Conservation (phyloP, 2,329 filamentous ascomycete genomes). For the Ustilaginoidea virens region DNA sequence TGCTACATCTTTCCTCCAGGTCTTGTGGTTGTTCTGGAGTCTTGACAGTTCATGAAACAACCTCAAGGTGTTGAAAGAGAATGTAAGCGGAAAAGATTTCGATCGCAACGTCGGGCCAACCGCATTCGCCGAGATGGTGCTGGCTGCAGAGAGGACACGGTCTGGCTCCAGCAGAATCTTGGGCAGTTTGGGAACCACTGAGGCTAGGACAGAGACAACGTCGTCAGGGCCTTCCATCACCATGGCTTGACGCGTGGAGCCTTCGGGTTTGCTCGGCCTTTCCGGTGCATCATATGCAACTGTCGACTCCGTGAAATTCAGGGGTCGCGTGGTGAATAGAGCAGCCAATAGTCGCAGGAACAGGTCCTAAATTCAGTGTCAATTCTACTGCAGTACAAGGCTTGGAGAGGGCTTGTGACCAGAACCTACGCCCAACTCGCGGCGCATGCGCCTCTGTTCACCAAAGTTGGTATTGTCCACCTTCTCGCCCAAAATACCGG, state of each 20-base stretch:
- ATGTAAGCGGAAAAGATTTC: constrained; percentile 73
- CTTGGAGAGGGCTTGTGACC: no score
- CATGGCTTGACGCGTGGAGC: constrained; percentile 16
- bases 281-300: constrained; percentile 19
- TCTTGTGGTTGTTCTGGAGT: constrained; percentile 66
- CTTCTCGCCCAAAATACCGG: constrained; percentile 80
- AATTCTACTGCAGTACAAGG: no score
- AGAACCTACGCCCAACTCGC: constrained; percentile 63
- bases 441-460: constrained; percentile 81
- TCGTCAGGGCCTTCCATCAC: constrained; percentile 42
- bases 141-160: constrained; percentile 61
- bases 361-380: constrained; percentile 49
- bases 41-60: constrained; percentile 65
- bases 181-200: constrained; percentile 64
- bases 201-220: constrained; percentile 63
- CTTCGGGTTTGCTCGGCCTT: constrained; percentile 18
- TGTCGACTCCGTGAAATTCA: constrained; percentile 48
- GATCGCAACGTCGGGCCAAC: constrained; percentile 71
- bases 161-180: constrained; percentile 78
- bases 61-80: constrained; percentile 54
- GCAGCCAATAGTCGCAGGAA: constrained; percentile 79
- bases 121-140: constrained; percentile 68
- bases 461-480: constrained; percentile 97
- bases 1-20: constrained; percentile 82
- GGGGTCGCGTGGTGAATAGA: constrained; percentile 81